Base-by-base conservation (phyloP, 345 rosid species). In the Euclidium syriacum region DNA sequence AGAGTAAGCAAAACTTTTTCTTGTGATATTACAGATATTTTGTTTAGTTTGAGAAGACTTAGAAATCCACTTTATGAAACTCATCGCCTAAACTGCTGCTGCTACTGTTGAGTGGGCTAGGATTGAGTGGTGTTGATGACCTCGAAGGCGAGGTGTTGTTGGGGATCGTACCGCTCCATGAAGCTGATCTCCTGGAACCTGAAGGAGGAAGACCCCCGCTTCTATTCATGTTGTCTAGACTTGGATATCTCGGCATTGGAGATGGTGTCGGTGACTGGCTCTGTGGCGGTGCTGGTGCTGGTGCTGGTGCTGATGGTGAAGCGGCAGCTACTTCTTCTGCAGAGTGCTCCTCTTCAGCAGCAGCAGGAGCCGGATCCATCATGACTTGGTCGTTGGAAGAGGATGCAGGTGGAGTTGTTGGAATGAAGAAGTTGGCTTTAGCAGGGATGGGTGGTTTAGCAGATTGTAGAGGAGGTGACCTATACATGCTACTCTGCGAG, bases 11-110 rank as follows among this genome's bases (percentile, higher is more conserved):
- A 72, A 65, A 65, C 44, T 32, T 41, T 39, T 29, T 29, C 8
- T 29, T 55, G 16, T 46, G 24, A 56, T 56, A 66, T 47, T 66
- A 66, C 71, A 66, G 3, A 54, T 38, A 44, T 65, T 40, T n/a
- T n/a, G n/a, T n/a, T n/a, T n/a, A n/a, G n/a, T n/a, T n/a, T n/a
- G n/a, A n/a, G n/a, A n/a, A 20, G 24, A 48, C 70, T 85, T 79
- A 94, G 71, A 94, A 92, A 57, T 87, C 95, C 76, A 94, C 99
- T 73, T 90, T 96, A 16, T 90, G 92, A 35, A 95, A 92, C 50
- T 94, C 98, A 29, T 86, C 97, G 16, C 83, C 91, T 43, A 80
- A 44, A 67, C 83, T 80, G 75, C 85, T 75, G 47, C 87, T 70
- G 39, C 74, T 81, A 47, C 80, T 75, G 35, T 70, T 62, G 11